These are phyloP conservation scores for Penicillium sp. DNA, from an alignment of 2,329 filamentous ascomycete species.

Conservation along the genomic window DNA sequence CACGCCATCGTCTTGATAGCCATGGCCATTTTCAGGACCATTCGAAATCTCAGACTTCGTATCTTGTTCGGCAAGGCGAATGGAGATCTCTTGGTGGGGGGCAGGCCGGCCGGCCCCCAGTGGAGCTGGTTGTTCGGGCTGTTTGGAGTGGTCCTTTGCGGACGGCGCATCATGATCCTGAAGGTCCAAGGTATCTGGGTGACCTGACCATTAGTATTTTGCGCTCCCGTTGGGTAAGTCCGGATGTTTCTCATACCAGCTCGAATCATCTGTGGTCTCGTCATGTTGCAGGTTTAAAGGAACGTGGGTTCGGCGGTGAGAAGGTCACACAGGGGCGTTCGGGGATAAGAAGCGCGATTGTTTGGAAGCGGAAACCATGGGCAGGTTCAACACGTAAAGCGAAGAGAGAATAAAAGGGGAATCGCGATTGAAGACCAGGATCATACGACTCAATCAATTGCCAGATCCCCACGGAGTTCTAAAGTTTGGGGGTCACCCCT, in stretches of 20 bases:
- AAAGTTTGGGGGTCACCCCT: constrained; percentile 10
- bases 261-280: constrained; percentile 47
- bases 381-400: background rate
- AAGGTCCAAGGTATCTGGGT: constrained; percentile 86
- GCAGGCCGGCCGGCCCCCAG: constrained; percentile 60
- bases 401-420: background rate
- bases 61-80: constrained; percentile 78
- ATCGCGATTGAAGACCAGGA: background rate
- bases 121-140: constrained; percentile 52
- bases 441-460: background rate
- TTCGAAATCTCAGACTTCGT: constrained; percentile 69
- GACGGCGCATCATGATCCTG: constrained; percentile 82
- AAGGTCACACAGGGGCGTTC: constrained; percentile 10
- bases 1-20: constrained; percentile 33
- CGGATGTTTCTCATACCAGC: constrained; percentile 38
- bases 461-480: constrained; percentile 3
- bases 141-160: constrained; percentile 73
- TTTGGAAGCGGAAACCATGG: constrained; percentile 8
- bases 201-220: background rate
- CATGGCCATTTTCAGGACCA: constrained; percentile 59
- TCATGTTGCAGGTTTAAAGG: constrained; percentile 32
- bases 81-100: constrained; percentile 81
- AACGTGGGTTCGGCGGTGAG: constrained; percentile 15
- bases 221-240: background rate
- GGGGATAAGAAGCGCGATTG: constrained; percentile 16